Evolutionary conservation across 139 green algal species (phyloP).

Genomic region (Protoeuglena noctilucae): DNA sequence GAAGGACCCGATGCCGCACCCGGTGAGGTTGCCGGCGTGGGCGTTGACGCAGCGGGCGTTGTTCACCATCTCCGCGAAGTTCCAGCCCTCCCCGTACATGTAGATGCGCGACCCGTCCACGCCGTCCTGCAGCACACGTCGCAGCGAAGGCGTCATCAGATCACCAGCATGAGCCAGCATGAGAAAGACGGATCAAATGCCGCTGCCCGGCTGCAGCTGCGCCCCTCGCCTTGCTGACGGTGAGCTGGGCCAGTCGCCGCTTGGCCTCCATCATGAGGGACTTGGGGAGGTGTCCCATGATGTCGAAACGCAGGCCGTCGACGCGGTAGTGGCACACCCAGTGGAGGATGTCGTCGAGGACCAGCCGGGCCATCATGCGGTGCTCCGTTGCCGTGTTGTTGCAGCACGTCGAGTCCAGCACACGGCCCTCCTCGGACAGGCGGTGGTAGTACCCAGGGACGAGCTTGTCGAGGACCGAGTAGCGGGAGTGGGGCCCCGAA

Average conservation of each 20-base stretch:
- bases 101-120: slow-evolving; percentile 52
- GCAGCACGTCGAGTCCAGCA: slow-evolving; percentile 60
- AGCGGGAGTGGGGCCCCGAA: slow-evolving; percentile 19
- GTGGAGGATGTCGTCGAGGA: slow-evolving; percentile 69
- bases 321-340: slow-evolving; percentile 72
- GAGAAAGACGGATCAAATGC: no score
- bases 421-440: slow-evolving; percentile 28
- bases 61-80: slow-evolving; percentile 70
- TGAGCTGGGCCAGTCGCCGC: slow-evolving; percentile 28
- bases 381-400: slow-evolving; percentile 83
- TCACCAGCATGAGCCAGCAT: no score
- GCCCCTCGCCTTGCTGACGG: no score
- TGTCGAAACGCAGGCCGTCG: slow-evolving; percentile 67
- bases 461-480: slow-evolving; percentile 63
- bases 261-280: slow-evolving; percentile 46
- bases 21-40: slow-evolving; percentile 57
- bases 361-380: slow-evolving; percentile 63
- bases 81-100: slow-evolving; percentile 81
- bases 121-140: slow-evolving; percentile 42
- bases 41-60: slow-evolving; percentile 63
- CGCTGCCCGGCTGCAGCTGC: no score
- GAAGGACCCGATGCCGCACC: slow-evolving; percentile 53
- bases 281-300: slow-evolving; percentile 74
- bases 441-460: slow-evolving; percentile 87
- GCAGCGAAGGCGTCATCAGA: no score